A percentile compares a stretch with the other conserved stretches of the same genome.
Evolutionary conservation across 495 filamentous ascomycete species (phyloP).

Genomic region (Aspergillus haitiensis): DNA sequence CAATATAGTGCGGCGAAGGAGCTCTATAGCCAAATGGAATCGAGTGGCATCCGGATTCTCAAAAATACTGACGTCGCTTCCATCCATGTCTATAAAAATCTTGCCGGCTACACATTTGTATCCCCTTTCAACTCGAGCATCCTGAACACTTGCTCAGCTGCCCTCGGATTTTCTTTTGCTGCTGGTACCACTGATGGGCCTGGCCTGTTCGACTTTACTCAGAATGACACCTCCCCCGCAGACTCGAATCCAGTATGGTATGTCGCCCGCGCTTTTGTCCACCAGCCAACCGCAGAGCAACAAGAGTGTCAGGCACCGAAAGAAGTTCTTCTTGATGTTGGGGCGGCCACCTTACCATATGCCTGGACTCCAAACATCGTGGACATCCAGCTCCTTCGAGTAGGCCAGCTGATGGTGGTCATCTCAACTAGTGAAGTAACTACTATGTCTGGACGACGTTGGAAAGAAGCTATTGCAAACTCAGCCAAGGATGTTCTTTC

Average conservation of each 20-base stretch:
- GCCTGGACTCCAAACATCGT: slow-evolving; percentile 91
- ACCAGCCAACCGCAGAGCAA: slow-evolving; percentile 70
- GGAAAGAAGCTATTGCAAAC: slow-evolving; percentile 77
- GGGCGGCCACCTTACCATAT: slow-evolving; percentile 76
- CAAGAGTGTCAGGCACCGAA: slow-evolving; percentile 78
- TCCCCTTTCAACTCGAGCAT: slow-evolving; percentile 71
- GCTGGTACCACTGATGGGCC: slow-evolving; percentile 94
- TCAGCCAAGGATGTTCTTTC: slow-evolving; percentile 49
- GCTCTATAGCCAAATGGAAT: slow-evolving; percentile 57
- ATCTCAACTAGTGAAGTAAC: slow-evolving; percentile 89
- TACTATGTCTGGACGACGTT: slow-evolving; percentile 92
- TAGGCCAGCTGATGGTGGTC: slow-evolving; percentile 86
- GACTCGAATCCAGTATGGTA: slow-evolving; percentile 78
- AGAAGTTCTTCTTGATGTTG: slow-evolving; percentile 86
- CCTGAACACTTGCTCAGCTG: slow-evolving; percentile 82
- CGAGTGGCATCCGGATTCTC: slow-evolving; percentile 44
- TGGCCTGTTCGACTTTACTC: slow-evolving; percentile 91
- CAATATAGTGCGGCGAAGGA: slow-evolving; percentile 64
- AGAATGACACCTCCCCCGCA: slow-evolving; percentile 74
- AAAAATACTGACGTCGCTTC: slow-evolving; percentile 63
- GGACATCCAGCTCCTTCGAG: slow-evolving; percentile 84
- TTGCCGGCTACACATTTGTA: slow-evolving; percentile 70
- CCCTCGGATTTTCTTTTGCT: slow-evolving; percentile 90
- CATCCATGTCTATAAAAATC: slow-evolving; percentile 73
- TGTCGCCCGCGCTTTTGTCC: slow-evolving; percentile 70